phyloP scores from a whole-genome alignment of 176 grass and related monocot genomes.

The Saccharum officinarum region DNA sequence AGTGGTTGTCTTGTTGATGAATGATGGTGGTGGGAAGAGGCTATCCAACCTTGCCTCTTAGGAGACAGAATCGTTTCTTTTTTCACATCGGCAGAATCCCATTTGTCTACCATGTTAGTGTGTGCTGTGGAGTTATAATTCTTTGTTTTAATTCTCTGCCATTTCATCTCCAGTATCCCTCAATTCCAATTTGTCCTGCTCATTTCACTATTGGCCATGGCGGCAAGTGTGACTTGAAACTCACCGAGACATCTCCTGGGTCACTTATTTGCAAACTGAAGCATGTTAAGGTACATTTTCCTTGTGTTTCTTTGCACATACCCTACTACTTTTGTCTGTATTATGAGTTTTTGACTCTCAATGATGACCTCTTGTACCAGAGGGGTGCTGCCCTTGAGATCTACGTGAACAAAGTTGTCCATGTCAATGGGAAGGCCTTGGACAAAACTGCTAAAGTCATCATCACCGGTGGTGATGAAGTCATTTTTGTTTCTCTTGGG shows the following conservation, averaged over 20 bases:
- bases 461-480: conserved; percentile 83
- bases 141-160: background rate
- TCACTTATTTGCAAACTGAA: conserved; percentile 72
- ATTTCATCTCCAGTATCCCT: conserved; percentile 71
- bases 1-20: background rate
- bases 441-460: conserved; percentile 75
- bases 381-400: conserved; percentile 66
- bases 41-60: background rate
- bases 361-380: conserved; percentile 29
- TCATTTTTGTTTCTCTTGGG: conserved; percentile 71
- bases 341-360: conserved; percentile 19
- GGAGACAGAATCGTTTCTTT: background rate
- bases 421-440: conserved; percentile 87
- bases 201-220: conserved; percentile 90
- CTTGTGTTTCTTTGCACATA: conserved; percentile 5
- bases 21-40: background rate
- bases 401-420: conserved; percentile 64
- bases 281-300: conserved; percentile 76
- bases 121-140: background rate
- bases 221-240: conserved; percentile 68
- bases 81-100: background rate
- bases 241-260: conserved; percentile 60
- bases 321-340: conserved; percentile 10
- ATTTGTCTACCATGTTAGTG: conserved; percentile 16
- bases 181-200: conserved; percentile 54